Conservation (phyloP, 2,329 filamentous ascomycete species). For the Aureobasidium sp. region DNA sequence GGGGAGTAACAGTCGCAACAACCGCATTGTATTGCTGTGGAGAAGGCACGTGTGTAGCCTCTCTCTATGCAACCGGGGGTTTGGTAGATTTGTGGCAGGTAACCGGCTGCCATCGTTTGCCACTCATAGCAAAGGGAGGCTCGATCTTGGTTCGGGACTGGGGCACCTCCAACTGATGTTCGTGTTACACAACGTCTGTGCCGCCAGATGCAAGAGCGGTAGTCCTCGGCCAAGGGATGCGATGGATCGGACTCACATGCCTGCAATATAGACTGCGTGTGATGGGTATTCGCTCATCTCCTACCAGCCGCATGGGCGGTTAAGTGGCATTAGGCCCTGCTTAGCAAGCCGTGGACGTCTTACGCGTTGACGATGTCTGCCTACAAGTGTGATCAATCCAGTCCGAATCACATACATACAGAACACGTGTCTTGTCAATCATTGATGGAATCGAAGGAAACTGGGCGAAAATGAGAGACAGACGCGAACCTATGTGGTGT, state of each 20-base stretch:
- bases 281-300: background rate
- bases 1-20: background rate
- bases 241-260: background rate
- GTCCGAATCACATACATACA: too few species aligned
- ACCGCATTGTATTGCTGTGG: background rate
- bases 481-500: background rate
- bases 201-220: background rate
- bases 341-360: background rate
- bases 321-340: background rate
- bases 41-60: background rate
- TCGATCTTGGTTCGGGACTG: conserved; percentile 6
- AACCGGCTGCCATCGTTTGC: background rate
- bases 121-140: background rate
- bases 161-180: background rate
- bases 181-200: conserved; percentile 2
- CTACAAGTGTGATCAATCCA: background rate
- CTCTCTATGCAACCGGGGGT: background rate
- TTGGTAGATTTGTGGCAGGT: background rate
- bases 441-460: background rate
- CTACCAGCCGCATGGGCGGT: conserved; percentile 1
- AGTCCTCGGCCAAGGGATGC: background rate
- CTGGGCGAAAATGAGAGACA: background rate
- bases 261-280: background rate
- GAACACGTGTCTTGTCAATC: background rate
- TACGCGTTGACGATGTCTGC: background rate